Evolutionary conservation across 805 yeast species (phyloP), one percentile per base, ranked within the genome.

Genomic region (Cyberlindnera americana): DNA sequence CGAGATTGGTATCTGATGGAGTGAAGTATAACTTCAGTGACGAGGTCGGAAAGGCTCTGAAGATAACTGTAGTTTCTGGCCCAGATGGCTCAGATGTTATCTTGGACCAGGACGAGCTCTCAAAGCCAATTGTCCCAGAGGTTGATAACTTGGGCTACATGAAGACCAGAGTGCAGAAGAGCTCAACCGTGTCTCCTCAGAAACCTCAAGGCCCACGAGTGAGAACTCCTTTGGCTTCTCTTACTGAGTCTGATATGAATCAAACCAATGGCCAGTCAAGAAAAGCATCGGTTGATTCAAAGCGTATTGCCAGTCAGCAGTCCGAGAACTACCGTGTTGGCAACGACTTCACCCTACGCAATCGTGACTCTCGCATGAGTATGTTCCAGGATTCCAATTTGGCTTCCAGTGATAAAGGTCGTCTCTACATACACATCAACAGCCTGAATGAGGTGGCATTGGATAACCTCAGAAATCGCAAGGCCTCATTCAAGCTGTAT

Each of bases 401-500:
- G 3, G 29, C 41, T 14, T 12, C 65, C 25, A 52, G 65, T 26
- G 77, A 75, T 18, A 57, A 60, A 29, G 73, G 73, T 12, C 60
- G 70, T 26, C 44, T 68, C 18, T 68, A 65, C 43, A 59, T 68
- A 13, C 77, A 75, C 41, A 60, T 76, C 37, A 65, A 75, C 38
- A 73, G 75, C 2, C 52, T 78, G 38, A 68, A 69, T 46, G 68
- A 66, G 27, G 56, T 78, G 21, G 50, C 54, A 4, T 54, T 78
- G 40, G 76, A 79, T 1, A 70, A 70, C n/a, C 51, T 72, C 32
- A 59, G 53, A 17, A 48, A 50, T 9, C 72, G 73, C 40, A 57
- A 68, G 23, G 76, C 75, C 3, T 59, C 64, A 14, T 73, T 77
- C 53, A 66, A 71, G 19, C 49, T 78, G 14, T 57, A 61, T 15